Conservation (phyloP, 2,329 filamentous ascomycete species). For the Neonectria hederae region DNA sequence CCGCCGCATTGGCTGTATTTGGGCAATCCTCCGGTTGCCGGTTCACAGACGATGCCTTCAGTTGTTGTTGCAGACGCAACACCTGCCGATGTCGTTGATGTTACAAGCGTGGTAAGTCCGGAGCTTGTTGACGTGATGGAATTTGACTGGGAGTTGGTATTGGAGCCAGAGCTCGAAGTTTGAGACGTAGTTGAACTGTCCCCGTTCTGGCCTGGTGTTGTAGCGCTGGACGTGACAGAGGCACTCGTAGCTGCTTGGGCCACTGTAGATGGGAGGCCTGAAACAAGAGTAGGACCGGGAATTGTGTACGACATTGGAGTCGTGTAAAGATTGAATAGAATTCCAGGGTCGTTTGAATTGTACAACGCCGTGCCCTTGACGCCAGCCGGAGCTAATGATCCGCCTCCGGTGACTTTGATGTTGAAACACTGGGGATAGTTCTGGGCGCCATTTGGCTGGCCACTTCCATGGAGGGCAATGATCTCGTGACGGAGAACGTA, state of each 20-base stretch:
- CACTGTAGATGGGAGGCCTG: slow-evolving; percentile 33
- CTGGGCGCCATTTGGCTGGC: slow-evolving; percentile 57
- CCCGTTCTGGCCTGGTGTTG: slow-evolving; percentile 23
- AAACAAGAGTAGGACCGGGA: slow-evolving; percentile 40
- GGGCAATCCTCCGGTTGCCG: slow-evolving; percentile 27
- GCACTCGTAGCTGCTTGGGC: slow-evolving; percentile 15
- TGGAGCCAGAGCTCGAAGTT: background rate
- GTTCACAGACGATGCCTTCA: slow-evolving; percentile 32
- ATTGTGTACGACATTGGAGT: slow-evolving; percentile 39
- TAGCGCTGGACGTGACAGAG: slow-evolving; percentile 34
- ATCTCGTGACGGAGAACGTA: slow-evolving; percentile 64
- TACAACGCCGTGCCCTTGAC: slow-evolving; percentile 45
- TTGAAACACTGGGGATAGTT: slow-evolving; percentile 63
- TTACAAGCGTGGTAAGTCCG: slow-evolving; percentile 25
- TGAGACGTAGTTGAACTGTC: background rate
- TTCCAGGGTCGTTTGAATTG: slow-evolving; percentile 44
- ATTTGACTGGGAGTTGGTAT: background rate
- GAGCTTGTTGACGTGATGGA: background rate
- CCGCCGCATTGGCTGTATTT: slow-evolving; percentile 39
- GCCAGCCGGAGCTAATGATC: slow-evolving; percentile 45
- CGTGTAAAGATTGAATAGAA: slow-evolving; percentile 47
- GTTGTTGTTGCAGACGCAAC: background rate
- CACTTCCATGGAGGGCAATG: slow-evolving; percentile 58
- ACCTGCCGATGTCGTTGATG: slow-evolving; percentile 13
- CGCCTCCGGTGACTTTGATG: slow-evolving; percentile 55